Percentiles rank a stretch among this genome's conserved stretches.
Evolutionary conservation across 176 grass and related monocot species (phyloP).

Genomic region (Aegilops sharonensis): DNA sequence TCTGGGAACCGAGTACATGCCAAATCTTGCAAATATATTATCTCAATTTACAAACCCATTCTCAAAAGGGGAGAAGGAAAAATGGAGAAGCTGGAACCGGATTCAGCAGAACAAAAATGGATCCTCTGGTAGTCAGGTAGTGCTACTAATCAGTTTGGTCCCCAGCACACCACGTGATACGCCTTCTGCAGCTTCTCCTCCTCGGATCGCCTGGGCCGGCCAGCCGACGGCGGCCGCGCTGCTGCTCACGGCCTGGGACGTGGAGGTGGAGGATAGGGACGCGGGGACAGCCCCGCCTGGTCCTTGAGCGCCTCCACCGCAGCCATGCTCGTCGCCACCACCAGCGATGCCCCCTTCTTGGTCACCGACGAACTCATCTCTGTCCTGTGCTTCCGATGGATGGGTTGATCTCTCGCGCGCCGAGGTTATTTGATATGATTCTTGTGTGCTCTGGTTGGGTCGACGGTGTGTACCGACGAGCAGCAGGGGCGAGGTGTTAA

Average conservation of each 20-base stretch:
- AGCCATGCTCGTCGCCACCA: conserved; percentile 59
- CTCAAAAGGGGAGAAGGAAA: neutral
- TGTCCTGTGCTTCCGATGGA: too few species aligned
- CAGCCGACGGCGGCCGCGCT: neutral
- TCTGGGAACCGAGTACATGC: too few species aligned
- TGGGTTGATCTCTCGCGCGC: too few species aligned
- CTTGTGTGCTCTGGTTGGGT: too few species aligned
- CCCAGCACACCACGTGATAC: conserved; percentile 80
- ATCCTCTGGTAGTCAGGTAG: too few species aligned
- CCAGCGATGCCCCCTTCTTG: conserved; percentile 45
- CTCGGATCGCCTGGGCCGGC: conserved; percentile 23
- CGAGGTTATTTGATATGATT: too few species aligned
- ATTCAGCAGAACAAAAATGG: neutral
- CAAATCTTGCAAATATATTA: neutral
- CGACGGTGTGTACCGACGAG: too few species aligned
- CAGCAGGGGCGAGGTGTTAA: too few species aligned
- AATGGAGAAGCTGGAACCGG: neutral
- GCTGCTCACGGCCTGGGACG: neutral
- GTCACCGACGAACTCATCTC: conserved; percentile 24
- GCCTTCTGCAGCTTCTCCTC: conserved; percentile 61
- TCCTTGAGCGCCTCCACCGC: conserved; percentile 77
- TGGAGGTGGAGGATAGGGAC: neutral
- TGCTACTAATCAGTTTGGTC: conserved; percentile 32
- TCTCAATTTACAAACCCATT: neutral
- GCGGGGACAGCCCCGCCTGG: conserved; percentile 42